phyloP scores from a whole-genome alignment of 345 rosid genomes.

The Aethionema arabicum region DNA sequence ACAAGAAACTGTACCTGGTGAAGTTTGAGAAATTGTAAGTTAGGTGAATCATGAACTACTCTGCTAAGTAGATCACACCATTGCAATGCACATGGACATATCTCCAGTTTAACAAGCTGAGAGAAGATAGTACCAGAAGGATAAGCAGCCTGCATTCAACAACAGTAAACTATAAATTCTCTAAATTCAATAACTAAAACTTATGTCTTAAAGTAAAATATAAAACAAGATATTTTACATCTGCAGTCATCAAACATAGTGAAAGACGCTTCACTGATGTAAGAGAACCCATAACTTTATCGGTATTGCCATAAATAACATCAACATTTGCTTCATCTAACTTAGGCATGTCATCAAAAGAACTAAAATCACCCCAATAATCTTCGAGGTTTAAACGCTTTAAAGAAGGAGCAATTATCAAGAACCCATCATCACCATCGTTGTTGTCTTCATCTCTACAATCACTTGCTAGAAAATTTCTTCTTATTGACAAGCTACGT shows the following conservation, averaged over 20 bases:
- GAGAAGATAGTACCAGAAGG: conserved; percentile 31
- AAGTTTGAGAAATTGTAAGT: conserved; percentile 31
- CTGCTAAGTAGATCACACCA: conserved; percentile 36
- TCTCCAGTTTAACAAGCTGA: conserved; percentile 32
- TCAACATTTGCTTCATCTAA: conserved; percentile 32
- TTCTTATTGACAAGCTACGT: conserved; percentile 18
- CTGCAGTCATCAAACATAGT: conserved; percentile 31
- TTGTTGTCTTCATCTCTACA: conserved; percentile 32
- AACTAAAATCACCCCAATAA: conserved; percentile 33
- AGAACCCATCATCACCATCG: conserved; percentile 34
- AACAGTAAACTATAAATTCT: neutral
- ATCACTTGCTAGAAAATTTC: too few relatives aligned
- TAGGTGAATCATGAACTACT: conserved; percentile 33
- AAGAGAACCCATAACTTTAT: conserved; percentile 32
- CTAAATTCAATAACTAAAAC: conserved; percentile 17
- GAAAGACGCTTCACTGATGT: conserved; percentile 29
- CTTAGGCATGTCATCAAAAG: conserved; percentile 33
- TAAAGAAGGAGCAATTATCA: conserved; percentile 26
- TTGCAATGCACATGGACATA: conserved; percentile 37
- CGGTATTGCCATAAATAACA: conserved; percentile 33
- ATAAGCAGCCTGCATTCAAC: conserved; percentile 36
- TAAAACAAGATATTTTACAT: conserved; percentile 18
- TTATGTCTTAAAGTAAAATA: neutral
- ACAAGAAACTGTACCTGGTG: conserved; percentile 29
- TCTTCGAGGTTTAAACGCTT: conserved; percentile 30